phyloP scores from a whole-genome alignment of 148 eudicot genomes.

The Rhododendron ferrugineum region DNA sequence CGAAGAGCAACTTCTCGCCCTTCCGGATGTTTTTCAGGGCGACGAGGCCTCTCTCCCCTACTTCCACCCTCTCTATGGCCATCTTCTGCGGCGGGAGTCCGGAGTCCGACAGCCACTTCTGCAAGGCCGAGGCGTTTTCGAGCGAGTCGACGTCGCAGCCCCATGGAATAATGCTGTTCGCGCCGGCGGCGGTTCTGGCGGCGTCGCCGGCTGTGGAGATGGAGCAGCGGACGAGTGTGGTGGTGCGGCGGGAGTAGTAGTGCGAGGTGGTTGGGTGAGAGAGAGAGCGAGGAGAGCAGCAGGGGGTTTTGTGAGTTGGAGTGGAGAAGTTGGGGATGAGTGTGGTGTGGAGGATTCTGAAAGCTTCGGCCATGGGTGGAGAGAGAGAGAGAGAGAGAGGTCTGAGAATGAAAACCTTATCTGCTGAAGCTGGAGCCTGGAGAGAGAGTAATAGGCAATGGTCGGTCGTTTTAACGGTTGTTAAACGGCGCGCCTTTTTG shows the following conservation, averaged over 20 bases:
- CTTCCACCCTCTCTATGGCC: constrained; percentile 68
- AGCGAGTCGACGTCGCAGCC: constrained; percentile 82
- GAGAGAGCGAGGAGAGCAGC: not conserved
- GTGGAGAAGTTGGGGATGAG: constrained; percentile 31
- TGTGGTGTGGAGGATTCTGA: constrained; percentile 32
- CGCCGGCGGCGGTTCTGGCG: not conserved
- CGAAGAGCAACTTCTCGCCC: constrained; percentile 82
- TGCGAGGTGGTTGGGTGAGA: not conserved
- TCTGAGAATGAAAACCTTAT: constrained; percentile 26
- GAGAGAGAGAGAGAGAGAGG: constrained; percentile 2
- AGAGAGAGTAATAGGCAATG: not conserved
- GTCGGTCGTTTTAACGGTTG: constrained; percentile 12
- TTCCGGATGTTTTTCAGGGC: constrained; percentile 74
- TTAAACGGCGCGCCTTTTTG: not conserved
- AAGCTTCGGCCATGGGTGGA: constrained; percentile 51
- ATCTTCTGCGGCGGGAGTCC: constrained; percentile 84
- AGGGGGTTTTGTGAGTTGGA: constrained; percentile 2
- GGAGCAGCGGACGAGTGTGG: constrained; percentile 29
- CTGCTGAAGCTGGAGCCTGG: constrained; percentile 13
- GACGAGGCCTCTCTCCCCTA: constrained; percentile 94
- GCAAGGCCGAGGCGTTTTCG: constrained; percentile 64
- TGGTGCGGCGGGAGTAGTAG: not conserved
- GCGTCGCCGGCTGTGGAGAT: constrained; percentile 30
- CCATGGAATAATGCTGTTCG: constrained; percentile 44
- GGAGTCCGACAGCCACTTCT: constrained; percentile 59